Conservation (phyloP, 1,284 basidiomycete genomes). For the Agroathelia rolfsii region DNA sequence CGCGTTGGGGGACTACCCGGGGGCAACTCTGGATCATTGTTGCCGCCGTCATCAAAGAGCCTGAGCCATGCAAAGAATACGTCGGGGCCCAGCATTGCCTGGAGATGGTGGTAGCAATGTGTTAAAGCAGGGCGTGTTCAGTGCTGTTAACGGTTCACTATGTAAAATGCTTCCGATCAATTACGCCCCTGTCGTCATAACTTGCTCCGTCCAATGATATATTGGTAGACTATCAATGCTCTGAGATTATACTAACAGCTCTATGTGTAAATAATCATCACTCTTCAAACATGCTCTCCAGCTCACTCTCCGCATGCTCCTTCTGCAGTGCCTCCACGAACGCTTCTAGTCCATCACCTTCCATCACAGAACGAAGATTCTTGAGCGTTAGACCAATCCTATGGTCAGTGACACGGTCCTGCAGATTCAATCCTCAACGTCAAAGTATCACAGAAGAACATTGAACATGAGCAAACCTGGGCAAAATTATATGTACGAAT, state of each 20-base stretch:
- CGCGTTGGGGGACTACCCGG: conserved; percentile 52
- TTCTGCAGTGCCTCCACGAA: conserved; percentile 57
- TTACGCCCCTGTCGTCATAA: no score
- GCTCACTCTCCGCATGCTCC: conserved; percentile 52
- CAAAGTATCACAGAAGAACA: neutral
- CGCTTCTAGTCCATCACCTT: conserved; percentile 63
- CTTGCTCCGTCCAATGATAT: no score
- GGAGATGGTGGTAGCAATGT: no score
- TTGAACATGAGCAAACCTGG: conserved; percentile 49
- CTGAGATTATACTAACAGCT: no score
- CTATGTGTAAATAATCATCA: neutral
- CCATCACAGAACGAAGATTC: conserved; percentile 67
- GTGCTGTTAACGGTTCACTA: no score
- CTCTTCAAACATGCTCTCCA: conserved; percentile 56
- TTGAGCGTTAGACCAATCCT: conserved; percentile 72
- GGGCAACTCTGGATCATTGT: conserved; percentile 27
- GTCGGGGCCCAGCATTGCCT: no score
- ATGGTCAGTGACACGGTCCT: conserved; percentile 91
- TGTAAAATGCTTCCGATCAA: no score
- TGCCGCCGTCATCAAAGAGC: no score
- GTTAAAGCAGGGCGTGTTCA: no score
- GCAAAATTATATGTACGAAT: conserved; percentile 90
- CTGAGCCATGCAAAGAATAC: no score
- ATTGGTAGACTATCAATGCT: no score
- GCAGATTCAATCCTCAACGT: conserved; percentile 2